Evolutionary conservation across 1,139 yeast genomes (phyloP).

Genomic region (Debaryomycetaceae sp.): DNA sequence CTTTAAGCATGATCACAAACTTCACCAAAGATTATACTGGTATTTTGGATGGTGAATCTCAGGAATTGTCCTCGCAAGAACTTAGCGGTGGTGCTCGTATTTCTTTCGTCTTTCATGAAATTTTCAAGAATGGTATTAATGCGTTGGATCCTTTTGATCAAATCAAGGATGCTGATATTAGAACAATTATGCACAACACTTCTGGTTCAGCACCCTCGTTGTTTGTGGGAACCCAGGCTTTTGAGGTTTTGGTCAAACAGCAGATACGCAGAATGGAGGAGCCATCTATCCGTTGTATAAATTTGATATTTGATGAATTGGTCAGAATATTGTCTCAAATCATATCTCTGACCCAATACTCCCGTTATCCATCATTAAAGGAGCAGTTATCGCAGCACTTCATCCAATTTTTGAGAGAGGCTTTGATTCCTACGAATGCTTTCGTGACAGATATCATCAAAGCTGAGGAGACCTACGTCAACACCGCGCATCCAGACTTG

Average conservation of each 20-base stretch:
- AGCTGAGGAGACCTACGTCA: slow-evolving; percentile 89
- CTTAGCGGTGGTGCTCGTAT: slow-evolving; percentile 97
- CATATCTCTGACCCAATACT: slow-evolving; percentile 72
- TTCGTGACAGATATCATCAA: slow-evolving; percentile 79
- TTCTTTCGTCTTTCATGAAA: slow-evolving; percentile 95
- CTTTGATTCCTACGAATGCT: slow-evolving; percentile 77
- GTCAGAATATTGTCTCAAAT: slow-evolving; percentile 88
- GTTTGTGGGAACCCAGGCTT: slow-evolving; percentile 96
- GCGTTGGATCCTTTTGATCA: slow-evolving; percentile 97
- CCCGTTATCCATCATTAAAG: slow-evolving; percentile 86
- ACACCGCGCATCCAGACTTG: slow-evolving; percentile 96
- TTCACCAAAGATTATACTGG: slow-evolving; percentile 90
- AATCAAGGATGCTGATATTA: slow-evolving; percentile 92
- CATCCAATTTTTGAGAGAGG: slow-evolving; percentile 75
- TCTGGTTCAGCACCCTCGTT: slow-evolving; percentile 97
- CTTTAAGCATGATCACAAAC: slow-evolving; percentile 86
- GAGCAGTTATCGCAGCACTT: slow-evolving; percentile 81
- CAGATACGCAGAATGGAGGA: slow-evolving; percentile 95
- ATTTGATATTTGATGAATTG: slow-evolving; percentile 89
- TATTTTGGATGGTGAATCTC: slow-evolving; percentile 89
- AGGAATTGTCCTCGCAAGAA: slow-evolving; percentile 80
- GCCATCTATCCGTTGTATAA: slow-evolving; percentile 85
- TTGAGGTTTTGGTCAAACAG: slow-evolving; percentile 93
- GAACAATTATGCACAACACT: slow-evolving; percentile 96
- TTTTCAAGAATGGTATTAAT: slow-evolving; percentile 86